phyloP scores from a whole-genome alignment of 2,329 filamentous ascomycete genomes.

The Plenodomus lindquistii region DNA sequence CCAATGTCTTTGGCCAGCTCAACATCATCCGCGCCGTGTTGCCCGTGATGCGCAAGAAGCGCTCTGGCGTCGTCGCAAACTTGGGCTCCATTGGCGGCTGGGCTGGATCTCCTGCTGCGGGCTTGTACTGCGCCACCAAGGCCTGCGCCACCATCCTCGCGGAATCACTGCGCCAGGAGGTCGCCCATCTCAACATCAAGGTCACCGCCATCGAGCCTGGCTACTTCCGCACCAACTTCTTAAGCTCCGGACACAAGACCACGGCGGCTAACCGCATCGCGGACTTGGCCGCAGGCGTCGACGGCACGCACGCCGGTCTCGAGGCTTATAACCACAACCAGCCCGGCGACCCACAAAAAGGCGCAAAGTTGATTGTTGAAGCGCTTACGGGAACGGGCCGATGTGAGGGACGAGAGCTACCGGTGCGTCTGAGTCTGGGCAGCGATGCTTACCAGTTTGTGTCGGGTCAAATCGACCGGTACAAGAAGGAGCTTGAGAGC shows the following conservation, averaged over 20 bases:
- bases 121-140: slow-evolving; percentile 54
- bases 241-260: slow-evolving; percentile 33
- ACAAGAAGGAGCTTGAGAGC: too few species aligned
- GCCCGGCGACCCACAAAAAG: slow-evolving; percentile 61
- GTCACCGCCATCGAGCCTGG: slow-evolving; percentile 56
- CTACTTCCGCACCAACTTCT: slow-evolving; percentile 56
- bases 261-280: slow-evolving; percentile 19
- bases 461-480: too few species aligned
- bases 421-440: slow-evolving; percentile 59
- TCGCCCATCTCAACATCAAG: slow-evolving; percentile 50
- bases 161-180: slow-evolving; percentile 50
- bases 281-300: too few species aligned
- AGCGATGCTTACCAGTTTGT: too few species aligned
- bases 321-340: slow-evolving; percentile 53
- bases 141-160: slow-evolving; percentile 49
- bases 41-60: slow-evolving; percentile 51
- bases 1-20: slow-evolving; percentile 59
- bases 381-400: slow-evolving; percentile 57
- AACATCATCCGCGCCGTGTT: slow-evolving; percentile 55
- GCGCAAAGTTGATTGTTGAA: slow-evolving; percentile 57
- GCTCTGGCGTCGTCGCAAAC: slow-evolving; percentile 49
- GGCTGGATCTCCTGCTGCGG: slow-evolving; percentile 44
- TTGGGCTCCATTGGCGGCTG: slow-evolving; percentile 53
- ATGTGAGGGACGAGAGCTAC: slow-evolving; percentile 55
- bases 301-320: slow-evolving; percentile 45